Evolutionary conservation across 169 alveolate species (phyloP).

Genomic region (Plasmodium blacklocki): DNA sequence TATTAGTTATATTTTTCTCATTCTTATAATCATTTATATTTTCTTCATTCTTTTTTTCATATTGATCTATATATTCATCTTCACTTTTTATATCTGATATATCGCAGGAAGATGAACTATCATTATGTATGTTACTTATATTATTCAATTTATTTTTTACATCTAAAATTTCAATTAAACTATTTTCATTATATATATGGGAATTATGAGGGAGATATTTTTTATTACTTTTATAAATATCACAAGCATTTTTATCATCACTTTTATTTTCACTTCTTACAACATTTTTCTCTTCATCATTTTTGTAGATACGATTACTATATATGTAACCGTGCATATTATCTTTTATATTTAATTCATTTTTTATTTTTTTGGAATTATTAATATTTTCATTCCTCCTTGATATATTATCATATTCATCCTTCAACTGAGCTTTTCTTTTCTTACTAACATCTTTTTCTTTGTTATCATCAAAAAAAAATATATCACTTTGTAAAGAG

Average conservation of each 20-base stretch:
- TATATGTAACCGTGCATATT: not conserved
- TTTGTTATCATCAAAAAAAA: constrained; percentile 10
- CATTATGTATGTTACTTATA: not conserved
- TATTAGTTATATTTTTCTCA: not conserved
- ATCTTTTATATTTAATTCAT: not conserved
- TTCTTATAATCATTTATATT: constrained; percentile 32
- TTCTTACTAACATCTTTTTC: constrained; percentile 23
- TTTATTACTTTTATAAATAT: too few relatives aligned
- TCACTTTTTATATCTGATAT: constrained; percentile 72
- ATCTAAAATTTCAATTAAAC: too few relatives aligned
- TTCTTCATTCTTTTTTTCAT: constrained; percentile 27
- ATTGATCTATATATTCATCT: constrained; percentile 23
- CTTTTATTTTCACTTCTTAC: not conserved
- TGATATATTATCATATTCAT: not conserved
- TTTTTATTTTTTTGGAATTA: constrained; percentile 1
- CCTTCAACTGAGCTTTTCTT: not conserved
- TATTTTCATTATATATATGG: too few relatives aligned
- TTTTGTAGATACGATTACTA: not conserved
- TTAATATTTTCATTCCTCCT: not conserved
- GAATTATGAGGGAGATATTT: too few relatives aligned
- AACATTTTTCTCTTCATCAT: constrained; percentile 12
- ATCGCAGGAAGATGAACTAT: constrained; percentile 33
- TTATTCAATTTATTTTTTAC: too few relatives aligned
- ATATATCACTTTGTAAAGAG: not conserved
- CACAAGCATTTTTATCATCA: not conserved